Base-by-base conservation (phyloP, 2,329 filamentous ascomycete species). In the Fonsecaea nubica region DNA sequence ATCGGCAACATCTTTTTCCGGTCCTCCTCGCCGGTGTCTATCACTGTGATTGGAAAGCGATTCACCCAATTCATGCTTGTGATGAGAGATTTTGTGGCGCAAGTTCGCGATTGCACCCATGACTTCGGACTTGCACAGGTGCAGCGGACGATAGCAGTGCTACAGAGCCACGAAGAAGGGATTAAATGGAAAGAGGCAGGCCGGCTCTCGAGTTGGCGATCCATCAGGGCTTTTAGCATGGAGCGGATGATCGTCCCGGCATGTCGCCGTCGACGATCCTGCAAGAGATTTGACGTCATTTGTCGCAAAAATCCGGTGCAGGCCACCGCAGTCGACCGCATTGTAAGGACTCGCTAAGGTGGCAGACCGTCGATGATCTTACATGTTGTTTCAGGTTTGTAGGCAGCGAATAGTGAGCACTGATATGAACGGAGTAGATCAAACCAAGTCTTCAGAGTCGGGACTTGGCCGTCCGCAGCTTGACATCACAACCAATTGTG, bases 21-120 rank as follows among this genome's bases (percentile, higher is more conserved):
- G 60, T 15, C 66, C 66, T 35, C 66, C 66, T 35, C 57, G 40
- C 21, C 57, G 58, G 48, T 63, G 21, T 15, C 53, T 25, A 13
- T 56, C 54, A 33, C 36, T 40, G 50, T 54, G 35, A 30, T 45
- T 50, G 9, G 30, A 40, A 2, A 65, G 30, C 3, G 55, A 42
- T 8, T 58, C 30, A 33, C 56, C 56, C n/a, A 65, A 48, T n/a
- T 65, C 66, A 48, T 63, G 58, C 18, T 64, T 68, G 21, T 45
- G 50, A n/a, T 45, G 32, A 15, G 59, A 63, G 21, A 68, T 10
- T 36, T 61, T 64, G 38, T 60, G 59, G 52, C 59, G 54, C 12
- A 68, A 21, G 18, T 10, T 50, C 12, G 55, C 36, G 38, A 66
- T 15, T 7, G 58, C 21, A 42, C 21, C 45, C 36, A 60, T 63